Conservation (phyloP, 495 filamentous ascomycete genomes). For the Xylaria longipes region DNA sequence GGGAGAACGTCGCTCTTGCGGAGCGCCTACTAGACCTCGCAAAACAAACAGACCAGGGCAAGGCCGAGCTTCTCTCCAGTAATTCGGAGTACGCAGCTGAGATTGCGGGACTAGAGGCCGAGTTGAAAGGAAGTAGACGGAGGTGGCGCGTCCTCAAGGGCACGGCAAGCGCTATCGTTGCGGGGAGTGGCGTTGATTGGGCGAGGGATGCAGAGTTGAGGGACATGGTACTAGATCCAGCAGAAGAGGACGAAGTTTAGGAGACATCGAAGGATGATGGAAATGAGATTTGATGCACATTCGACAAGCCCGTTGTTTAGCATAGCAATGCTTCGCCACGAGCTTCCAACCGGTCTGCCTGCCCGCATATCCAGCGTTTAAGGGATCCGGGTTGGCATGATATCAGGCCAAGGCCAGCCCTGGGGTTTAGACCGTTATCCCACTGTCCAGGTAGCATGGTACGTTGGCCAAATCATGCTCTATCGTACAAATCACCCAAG, state of each 20-base stretch:
- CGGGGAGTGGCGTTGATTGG: conserved; percentile 87
- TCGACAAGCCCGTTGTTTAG: background rate
- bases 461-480: background rate
- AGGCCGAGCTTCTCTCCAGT: conserved; percentile 54
- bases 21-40: conserved; percentile 65
- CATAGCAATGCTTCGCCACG: background rate
- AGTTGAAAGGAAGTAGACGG: conserved; percentile 62
- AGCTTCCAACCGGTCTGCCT: background rate
- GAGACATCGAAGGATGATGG: conserved; percentile 24
- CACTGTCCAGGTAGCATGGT: background rate
- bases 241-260: conserved; percentile 54
- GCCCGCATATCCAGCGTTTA: background rate
- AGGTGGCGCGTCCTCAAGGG: conserved; percentile 78
- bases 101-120: conserved; percentile 61
- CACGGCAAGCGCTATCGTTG: conserved; percentile 73
- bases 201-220: conserved; percentile 70
- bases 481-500: background rate
- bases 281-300: background rate
- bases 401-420: background rate
- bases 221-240: conserved; percentile 77
- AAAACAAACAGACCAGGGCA: conserved; percentile 57
- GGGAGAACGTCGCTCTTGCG: conserved; percentile 68
- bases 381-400: background rate
- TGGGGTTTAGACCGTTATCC: background rate
- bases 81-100: conserved; percentile 58